These are phyloP conservation scores for Lactifluus pinguis DNA, from an alignment of 768 basidiomycete genomes.

Conservation along the genomic window DNA sequence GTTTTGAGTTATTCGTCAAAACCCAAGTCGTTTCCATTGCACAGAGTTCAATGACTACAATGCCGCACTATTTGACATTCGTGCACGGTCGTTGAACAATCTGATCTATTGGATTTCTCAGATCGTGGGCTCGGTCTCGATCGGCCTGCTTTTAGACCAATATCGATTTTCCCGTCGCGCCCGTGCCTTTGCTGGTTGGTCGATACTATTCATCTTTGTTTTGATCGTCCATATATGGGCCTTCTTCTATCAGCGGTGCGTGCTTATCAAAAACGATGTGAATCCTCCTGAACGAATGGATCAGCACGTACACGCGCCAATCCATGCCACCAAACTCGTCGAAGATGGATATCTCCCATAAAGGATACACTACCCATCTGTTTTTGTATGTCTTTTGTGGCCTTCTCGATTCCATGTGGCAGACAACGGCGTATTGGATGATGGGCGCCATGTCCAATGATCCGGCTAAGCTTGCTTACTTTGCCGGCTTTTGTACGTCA, in stretches of 20 bases:
- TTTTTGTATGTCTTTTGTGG: constrained; percentile 67
- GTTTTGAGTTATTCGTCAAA: not conserved
- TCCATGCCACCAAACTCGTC: constrained; percentile 31
- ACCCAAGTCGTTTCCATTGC: not conserved
- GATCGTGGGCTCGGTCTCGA: constrained; percentile 62
- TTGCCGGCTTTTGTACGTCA: constrained; percentile 70
- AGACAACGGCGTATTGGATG: constrained; percentile 74
- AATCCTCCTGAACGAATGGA: constrained; percentile 16
- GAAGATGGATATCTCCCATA: constrained; percentile 54
- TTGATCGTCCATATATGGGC: constrained; percentile 69
- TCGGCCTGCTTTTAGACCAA: constrained; percentile 62
- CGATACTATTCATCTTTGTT: constrained; percentile 49
- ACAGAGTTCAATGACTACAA: constrained; percentile 76
- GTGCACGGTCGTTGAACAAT: constrained; percentile 67
- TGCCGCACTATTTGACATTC: constrained; percentile 71
- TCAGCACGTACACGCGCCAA: constrained; percentile 50
- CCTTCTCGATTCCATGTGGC: constrained; percentile 77
- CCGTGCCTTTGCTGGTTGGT: constrained; percentile 67
- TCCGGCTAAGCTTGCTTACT: constrained; percentile 68
- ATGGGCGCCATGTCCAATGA: constrained; percentile 85
- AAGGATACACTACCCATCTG: constrained; percentile 44
- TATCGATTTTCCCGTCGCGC: constrained; percentile 46
- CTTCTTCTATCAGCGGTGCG: constrained; percentile 65
- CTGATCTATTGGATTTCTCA: constrained; percentile 75
- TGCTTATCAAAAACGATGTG: not conserved